Percentiles rank a stretch among this genome's conserved stretches.
Evolutionary conservation across 768 basidiomycete species (phyloP).

Genomic region (Paxillus ammoniavirescens): DNA sequence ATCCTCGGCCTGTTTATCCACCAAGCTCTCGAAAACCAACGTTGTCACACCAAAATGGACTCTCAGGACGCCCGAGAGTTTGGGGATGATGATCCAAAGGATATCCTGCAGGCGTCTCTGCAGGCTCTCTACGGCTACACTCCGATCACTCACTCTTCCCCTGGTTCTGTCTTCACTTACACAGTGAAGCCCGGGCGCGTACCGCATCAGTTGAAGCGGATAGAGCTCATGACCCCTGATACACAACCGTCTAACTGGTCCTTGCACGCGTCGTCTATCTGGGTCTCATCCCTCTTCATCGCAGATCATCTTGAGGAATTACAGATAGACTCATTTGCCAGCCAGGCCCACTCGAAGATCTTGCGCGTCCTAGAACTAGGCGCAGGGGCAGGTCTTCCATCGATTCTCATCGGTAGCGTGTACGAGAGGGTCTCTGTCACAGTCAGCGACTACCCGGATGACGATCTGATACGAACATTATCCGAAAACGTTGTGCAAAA

Average conservation of each 20-base stretch:
- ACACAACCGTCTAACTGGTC: slow-evolving; percentile 69
- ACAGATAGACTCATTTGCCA: slow-evolving; percentile 31
- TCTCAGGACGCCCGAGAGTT: neutral
- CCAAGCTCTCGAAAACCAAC: neutral
- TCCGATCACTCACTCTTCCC: slow-evolving; percentile 58
- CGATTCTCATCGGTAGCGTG: slow-evolving; percentile 60
- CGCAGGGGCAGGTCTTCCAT: slow-evolving; percentile 71
- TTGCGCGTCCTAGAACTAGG: slow-evolving; percentile 66
- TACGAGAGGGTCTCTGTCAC: slow-evolving; percentile 43
- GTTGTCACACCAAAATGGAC: neutral
- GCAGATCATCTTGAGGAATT: slow-evolving; percentile 61
- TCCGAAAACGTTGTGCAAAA: slow-evolving; percentile 57
- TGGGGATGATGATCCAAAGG: slow-evolving; percentile 49
- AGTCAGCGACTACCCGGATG: slow-evolving; percentile 73
- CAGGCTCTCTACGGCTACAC: slow-evolving; percentile 58
- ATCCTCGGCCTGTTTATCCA: neutral
- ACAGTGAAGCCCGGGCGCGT: slow-evolving; percentile 17
- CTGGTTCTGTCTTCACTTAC: slow-evolving; percentile 55
- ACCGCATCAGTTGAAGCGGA: slow-evolving; percentile 16
- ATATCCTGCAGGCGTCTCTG: slow-evolving; percentile 66
- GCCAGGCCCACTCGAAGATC: slow-evolving; percentile 4
- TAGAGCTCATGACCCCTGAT: slow-evolving; percentile 60
- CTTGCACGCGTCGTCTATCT: slow-evolving; percentile 75
- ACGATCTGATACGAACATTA: slow-evolving; percentile 54
- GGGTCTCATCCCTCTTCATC: slow-evolving; percentile 65